Conservation (phyloP, 2,329 filamentous ascomycete species). For the Stachybotrys chartarum region DNA sequence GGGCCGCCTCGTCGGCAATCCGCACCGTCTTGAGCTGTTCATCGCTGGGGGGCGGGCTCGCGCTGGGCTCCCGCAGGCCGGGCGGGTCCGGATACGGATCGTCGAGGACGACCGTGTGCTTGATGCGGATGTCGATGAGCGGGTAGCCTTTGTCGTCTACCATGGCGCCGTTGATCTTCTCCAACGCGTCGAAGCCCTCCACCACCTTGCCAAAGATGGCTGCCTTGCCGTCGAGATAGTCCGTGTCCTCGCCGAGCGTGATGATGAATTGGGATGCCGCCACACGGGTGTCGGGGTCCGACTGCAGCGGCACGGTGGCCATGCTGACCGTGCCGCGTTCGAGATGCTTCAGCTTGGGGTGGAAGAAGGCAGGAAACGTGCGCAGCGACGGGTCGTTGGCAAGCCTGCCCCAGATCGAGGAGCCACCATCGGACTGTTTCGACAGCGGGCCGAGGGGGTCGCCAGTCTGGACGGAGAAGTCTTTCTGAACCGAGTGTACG, state of each 20-base stretch:
- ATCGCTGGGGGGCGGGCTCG: constrained; percentile 73
- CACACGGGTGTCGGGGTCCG: constrained; percentile 73
- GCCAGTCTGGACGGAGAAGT: constrained; percentile 94
- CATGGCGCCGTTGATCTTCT: constrained; percentile 88
- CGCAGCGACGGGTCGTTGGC: constrained; percentile 60
- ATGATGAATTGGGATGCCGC: constrained; percentile 92
- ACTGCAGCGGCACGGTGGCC: constrained; percentile 75
- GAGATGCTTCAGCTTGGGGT: constrained; percentile 79
- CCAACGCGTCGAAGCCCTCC: constrained; percentile 87
- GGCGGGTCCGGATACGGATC: constrained; percentile 83
- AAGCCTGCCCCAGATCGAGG: constrained; percentile 83
- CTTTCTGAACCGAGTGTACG: constrained; percentile 84
- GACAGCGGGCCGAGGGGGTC: constrained; percentile 86
- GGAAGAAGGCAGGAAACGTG: constrained; percentile 77
- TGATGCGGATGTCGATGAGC: constrained; percentile 88
- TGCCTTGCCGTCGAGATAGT: constrained; percentile 88
- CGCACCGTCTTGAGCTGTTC: constrained; percentile 86
- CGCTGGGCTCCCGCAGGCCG: constrained; percentile 67
- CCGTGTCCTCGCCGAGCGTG: constrained; percentile 80
- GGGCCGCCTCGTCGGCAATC: constrained; percentile 80
- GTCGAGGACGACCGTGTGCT: constrained; percentile 86
- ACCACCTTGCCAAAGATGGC: constrained; percentile 93
- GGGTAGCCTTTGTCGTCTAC: constrained; percentile 81
- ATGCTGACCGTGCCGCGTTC: constrained; percentile 94
- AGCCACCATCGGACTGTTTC: constrained; percentile 81